Evolutionary conservation across 495 filamentous ascomycete genomes (phyloP).

Genomic region (Tetracladium setigerum): DNA sequence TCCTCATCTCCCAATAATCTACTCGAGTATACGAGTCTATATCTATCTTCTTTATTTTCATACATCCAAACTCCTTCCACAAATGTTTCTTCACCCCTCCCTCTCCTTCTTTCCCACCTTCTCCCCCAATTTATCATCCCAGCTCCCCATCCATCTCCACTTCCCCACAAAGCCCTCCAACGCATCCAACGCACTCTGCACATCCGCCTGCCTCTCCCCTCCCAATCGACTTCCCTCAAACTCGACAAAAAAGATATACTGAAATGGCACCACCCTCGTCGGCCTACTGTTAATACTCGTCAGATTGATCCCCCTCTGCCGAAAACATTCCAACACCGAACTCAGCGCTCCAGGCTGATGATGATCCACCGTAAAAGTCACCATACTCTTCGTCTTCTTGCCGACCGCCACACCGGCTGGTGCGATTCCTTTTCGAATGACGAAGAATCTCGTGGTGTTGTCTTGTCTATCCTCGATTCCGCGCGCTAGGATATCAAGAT

Average conservation of each 20-base stretch:
- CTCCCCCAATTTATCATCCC: slow-evolving; percentile 26
- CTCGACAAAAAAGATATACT: slow-evolving; percentile 94
- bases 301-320: slow-evolving; percentile 62
- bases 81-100: background rate
- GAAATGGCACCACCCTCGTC: slow-evolving; percentile 66
- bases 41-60: no score
- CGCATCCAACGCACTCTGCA: slow-evolving; percentile 41
- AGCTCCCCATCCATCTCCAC: slow-evolving; percentile 49
- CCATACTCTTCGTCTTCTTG: slow-evolving; percentile 52
- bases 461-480: slow-evolving; percentile 77
- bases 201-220: slow-evolving; percentile 24
- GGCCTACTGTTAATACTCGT: slow-evolving; percentile 88
- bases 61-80: background rate
- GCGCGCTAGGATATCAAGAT: slow-evolving; percentile 59
- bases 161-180: slow-evolving; percentile 35
- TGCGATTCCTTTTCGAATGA: slow-evolving; percentile 45
- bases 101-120: background rate
- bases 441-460: slow-evolving; percentile 85
- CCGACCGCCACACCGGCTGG: slow-evolving; percentile 10
- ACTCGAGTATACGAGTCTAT: no score
- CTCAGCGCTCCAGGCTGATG: slow-evolving; percentile 72
- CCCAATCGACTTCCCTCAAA: slow-evolving; percentile 53
- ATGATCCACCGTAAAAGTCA: slow-evolving; percentile 78
- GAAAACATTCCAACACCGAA: slow-evolving; percentile 72
- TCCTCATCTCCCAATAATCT: no score